A percentile compares a stretch with the other conserved stretches of the same genome.
These are phyloP conservation scores for Lanmaoa rubissima DNA, from an alignment of 768 basidiomycete species.

Conservation along the genomic window DNA sequence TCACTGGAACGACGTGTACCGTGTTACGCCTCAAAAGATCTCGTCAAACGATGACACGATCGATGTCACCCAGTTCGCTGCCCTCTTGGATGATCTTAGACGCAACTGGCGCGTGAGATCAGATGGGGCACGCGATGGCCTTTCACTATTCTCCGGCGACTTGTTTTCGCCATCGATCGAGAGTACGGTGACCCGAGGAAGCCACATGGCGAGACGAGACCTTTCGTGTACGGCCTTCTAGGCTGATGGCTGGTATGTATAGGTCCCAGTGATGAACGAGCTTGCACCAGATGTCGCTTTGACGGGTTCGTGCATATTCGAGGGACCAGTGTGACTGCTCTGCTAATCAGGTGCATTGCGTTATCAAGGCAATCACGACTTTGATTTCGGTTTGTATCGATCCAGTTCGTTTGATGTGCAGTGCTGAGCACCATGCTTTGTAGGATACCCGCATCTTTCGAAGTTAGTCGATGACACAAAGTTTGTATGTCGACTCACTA, in stretches of 20 bases:
- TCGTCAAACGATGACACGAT: constrained; percentile 58
- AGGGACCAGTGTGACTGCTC: not conserved
- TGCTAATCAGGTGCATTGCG: constrained; percentile 6
- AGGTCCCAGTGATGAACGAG: constrained; percentile 86
- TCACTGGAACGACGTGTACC: constrained; percentile 85
- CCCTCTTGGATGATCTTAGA: constrained; percentile 62
- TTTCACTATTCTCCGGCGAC: constrained; percentile 87
- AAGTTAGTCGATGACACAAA: constrained; percentile 68
- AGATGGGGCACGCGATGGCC: constrained; percentile 62
- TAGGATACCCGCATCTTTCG: constrained; percentile 63
- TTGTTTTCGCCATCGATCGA: constrained; percentile 86
- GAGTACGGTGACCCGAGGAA: constrained; percentile 83
- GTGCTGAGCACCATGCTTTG: not conserved
- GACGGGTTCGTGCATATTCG: constrained; percentile 54
- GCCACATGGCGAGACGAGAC: constrained; percentile 69
- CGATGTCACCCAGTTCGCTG: constrained; percentile 84
- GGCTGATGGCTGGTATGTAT: constrained; percentile 5
- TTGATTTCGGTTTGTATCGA: constrained; percentile 67
- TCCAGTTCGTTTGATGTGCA: not conserved
- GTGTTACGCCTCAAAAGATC: constrained; percentile 73
- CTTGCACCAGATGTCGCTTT: constrained; percentile 78
- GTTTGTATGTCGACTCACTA: constrained; percentile 52
- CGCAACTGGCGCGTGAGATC: constrained; percentile 48
- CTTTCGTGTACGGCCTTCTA: not conserved
- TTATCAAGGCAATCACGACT: constrained; percentile 81